Base-by-base conservation (phyloP, 495 filamentous ascomycete species). In the Apodospora peruviana region DNA sequence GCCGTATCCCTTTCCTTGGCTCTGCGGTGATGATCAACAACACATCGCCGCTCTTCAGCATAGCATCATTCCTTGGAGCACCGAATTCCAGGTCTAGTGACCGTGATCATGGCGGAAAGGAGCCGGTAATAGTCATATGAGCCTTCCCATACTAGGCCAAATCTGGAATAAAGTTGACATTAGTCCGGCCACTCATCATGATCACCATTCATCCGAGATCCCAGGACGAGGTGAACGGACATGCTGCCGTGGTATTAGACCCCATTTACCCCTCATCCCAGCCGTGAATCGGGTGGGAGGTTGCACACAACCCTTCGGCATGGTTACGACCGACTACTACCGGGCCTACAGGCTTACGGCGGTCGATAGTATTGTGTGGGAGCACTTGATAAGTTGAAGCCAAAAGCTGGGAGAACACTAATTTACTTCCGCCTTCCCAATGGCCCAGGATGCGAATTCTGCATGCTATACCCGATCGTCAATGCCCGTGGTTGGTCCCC, bases 251-350 rank as follows among this genome's bases (percentile, higher is more conserved):
- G 45, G 16, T 3, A 50, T 42, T 27, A 41, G 40, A 17, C 18
- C 22, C 42, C 22, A 46, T 50, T 46, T 58, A 60, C 58, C 55
- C 58, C 50, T 60, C 55, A 57, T 43, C 53, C 47, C 40, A 32
- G 45, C 24, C 48, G 17, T 5, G 18, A 36, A 39, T 46, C 44
- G 39, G 43, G 21, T 41, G 36, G 37, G 46, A 24, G 17, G 37
- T 34, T 45, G 40, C 27, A 49, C 22, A n/a, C 40, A 11, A 34
- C 22, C 32, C 14, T 29, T 52, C 53, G 53, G 53, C 24, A 43
- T 47, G 56, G 39, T 41, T 21, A 43, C 36, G 53, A 22, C 46
- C 32, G 53, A 43, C 21, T 40, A 56, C 39, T 59, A 53, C 53
- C 49, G 48, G 44, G 34, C 18, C 41, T 40, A 16, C 25, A 27